Evolutionary conservation across 768 basidiomycete species (phyloP).

Genomic region (Xerocomellus dryophilus): DNA sequence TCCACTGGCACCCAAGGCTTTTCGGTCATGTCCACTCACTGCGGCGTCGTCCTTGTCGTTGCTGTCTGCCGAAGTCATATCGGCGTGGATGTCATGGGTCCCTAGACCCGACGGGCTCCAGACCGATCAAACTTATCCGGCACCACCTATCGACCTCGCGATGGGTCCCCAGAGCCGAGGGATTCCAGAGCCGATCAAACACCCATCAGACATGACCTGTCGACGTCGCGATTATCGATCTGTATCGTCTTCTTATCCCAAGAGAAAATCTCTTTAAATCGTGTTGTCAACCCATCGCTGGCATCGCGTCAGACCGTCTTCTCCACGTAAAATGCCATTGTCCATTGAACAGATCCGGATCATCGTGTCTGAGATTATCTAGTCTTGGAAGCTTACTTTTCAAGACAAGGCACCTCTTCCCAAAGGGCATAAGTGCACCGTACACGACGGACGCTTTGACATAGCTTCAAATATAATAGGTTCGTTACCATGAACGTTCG

Average conservation of each 20-base stretch:
- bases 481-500: conserved; percentile 11
- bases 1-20: not conserved
- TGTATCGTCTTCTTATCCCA: conserved; percentile 10
- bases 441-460: conserved; percentile 10
- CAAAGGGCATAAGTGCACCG: conserved; percentile 16
- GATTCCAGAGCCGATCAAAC: conserved; percentile 12
- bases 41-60: not conserved
- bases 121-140: conserved; percentile 2
- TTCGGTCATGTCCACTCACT: not conserved
- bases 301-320: conserved; percentile 10
- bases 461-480: conserved; percentile 1
- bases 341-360: conserved; percentile 11
- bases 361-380: conserved; percentile 6
- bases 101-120: not conserved
- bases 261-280: conserved; percentile 13
- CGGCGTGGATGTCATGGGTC: not conserved
- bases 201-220: not conserved
- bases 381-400: conserved; percentile 11
- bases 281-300: conserved; percentile 3
- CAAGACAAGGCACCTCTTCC: conserved; percentile 10
- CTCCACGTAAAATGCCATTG: conserved; percentile 23
- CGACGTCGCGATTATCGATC: conserved; percentile 19
- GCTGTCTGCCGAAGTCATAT: not conserved
- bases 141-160: conserved; percentile 3
- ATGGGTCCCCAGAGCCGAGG: conserved; percentile 15